These are phyloP conservation scores for Aspergillus arachidicola DNA, from an alignment of 2,329 filamentous ascomycete species.

Conservation along the genomic window DNA sequence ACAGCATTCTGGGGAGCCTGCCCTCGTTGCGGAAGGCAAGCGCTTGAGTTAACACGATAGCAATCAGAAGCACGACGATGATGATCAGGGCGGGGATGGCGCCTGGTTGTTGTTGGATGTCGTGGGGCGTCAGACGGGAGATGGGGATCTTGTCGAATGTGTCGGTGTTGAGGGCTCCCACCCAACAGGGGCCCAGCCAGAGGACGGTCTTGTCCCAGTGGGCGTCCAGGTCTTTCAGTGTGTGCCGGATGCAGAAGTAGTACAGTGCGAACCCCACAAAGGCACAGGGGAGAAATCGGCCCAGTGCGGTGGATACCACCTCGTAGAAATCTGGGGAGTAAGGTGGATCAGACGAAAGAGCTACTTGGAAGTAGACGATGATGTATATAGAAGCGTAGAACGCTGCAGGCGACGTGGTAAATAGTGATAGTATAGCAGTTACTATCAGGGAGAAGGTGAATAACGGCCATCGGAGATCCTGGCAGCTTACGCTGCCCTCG, in stretches of 20 bases:
- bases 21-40: constrained; percentile 61
- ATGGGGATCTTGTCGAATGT: constrained; percentile 66
- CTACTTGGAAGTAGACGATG: constrained; percentile 62
- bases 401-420: constrained; percentile 57
- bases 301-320: constrained; percentile 57
- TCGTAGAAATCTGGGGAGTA: constrained; percentile 56
- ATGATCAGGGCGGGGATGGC: constrained; percentile 60
- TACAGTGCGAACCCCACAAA: constrained; percentile 63
- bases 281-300: constrained; percentile 60
- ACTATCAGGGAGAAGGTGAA: constrained; percentile 58
- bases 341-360: constrained; percentile 62
- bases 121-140: constrained; percentile 63
- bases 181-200: constrained; percentile 63
- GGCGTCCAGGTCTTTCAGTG: constrained; percentile 54
- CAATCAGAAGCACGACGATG: constrained; percentile 53
- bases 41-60: constrained; percentile 58
- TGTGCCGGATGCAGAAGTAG: constrained; percentile 55
- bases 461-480: constrained; percentile 61
- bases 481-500: constrained; percentile 41
- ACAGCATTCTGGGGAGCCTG: constrained; percentile 49
- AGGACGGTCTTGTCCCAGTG: constrained; percentile 63
- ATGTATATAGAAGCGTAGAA: constrained; percentile 60
- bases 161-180: constrained; percentile 64
- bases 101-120: constrained; percentile 62
- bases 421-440: constrained; percentile 58